A percentile compares a stretch with the other conserved stretches of the same genome.
These are phyloP conservation scores for Debaryomycetaceae sp. DNA, from an alignment of 1,139 yeast genomes.

Conservation along the genomic window DNA sequence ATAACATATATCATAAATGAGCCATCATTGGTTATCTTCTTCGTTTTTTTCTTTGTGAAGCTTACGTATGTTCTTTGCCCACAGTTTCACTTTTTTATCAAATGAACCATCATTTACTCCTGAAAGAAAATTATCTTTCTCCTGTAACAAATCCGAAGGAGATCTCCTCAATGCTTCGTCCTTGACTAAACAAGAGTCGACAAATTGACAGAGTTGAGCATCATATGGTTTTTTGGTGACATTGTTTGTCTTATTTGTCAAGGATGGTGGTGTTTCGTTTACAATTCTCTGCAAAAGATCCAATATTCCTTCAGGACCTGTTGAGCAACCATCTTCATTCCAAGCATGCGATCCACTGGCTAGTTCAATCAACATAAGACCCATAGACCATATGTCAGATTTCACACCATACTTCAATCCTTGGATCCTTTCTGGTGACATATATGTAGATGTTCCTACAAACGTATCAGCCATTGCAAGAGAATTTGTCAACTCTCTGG, in stretches of 20 bases:
- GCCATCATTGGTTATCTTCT: background rate
- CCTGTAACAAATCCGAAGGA: slow-evolving; percentile 53
- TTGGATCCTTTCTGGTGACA: slow-evolving; percentile 97
- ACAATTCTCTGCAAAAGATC: slow-evolving; percentile 90
- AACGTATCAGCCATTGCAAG: slow-evolving; percentile 85
- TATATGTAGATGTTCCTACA: slow-evolving; percentile 95
- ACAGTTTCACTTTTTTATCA: slow-evolving; percentile 42
- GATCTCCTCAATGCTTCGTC: slow-evolving; percentile 62
- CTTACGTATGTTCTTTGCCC: slow-evolving; percentile 49
- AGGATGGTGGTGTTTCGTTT: slow-evolving; percentile 83
- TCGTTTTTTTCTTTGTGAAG: slow-evolving; percentile 21
- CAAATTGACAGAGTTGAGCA: slow-evolving; percentile 53
- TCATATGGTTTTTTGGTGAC: slow-evolving; percentile 28
- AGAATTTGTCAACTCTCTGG: slow-evolving; percentile 85
- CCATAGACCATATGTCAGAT: slow-evolving; percentile 96
- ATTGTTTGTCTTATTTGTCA: slow-evolving; percentile 30
- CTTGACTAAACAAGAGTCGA: slow-evolving; percentile 63
- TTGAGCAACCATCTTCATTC: slow-evolving; percentile 29
- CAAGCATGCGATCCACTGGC: slow-evolving; percentile 68
- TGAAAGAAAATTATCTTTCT: slow-evolving; percentile 40
- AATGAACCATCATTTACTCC: slow-evolving; percentile 38
- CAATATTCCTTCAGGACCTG: slow-evolving; percentile 78
- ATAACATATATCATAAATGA: background rate
- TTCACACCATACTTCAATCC: slow-evolving; percentile 90
- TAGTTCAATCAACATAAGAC: slow-evolving; percentile 81